Base-by-base conservation (phyloP, 352 stramenopile species). In the Pythium dissotocum region DNA sequence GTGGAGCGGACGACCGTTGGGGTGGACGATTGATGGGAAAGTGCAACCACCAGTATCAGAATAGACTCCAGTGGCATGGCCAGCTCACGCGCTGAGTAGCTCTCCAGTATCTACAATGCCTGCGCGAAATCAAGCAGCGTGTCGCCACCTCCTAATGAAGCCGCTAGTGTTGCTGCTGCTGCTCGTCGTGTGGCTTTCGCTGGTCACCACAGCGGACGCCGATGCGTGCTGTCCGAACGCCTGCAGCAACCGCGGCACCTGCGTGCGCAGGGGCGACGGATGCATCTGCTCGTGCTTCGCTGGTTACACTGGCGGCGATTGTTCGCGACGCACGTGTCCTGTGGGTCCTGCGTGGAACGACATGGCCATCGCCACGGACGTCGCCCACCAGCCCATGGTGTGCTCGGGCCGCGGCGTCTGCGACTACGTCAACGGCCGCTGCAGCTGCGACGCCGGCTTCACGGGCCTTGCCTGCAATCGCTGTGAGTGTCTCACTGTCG, bases 301-400 rank as follows among this genome's bases (percentile, higher is more conserved):
- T 54, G 89, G 91, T 28, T 98, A 89, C 75, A 77, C 67, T 8
- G 93, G 90, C 24, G 85, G 86, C n/a, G 95, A 98, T 77, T 98
- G 95, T 82, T 98, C 93, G 9, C 75, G 67, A 8, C 82, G 87
- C 80, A 71, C 74, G 36, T 94, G 85, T 52, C 83, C 87, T 4
- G 74, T 58, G 12, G 85, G 83, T 0, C 64, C 69, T 2, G 76
- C 83, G 53, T 94, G 85, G 87, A 85, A 74, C 26, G 82, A 90
- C 51, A 58, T 89, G 12, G 69, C 83, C 0, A 55, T 85, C 18
- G 75, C 72, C n/a, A 88, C 75, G 2, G 82, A 93, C 58, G 57
- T 59, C 6, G 84, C 83, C 14, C 83, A 94, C 61, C 75, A 81
- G 64, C 70, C 71, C 12, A 73, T 57, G 1, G 70, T 83, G 30